These are phyloP conservation scores for Lactifluus piperatus DNA, from an alignment of 768 basidiomycete genomes.

Conservation along the genomic window DNA sequence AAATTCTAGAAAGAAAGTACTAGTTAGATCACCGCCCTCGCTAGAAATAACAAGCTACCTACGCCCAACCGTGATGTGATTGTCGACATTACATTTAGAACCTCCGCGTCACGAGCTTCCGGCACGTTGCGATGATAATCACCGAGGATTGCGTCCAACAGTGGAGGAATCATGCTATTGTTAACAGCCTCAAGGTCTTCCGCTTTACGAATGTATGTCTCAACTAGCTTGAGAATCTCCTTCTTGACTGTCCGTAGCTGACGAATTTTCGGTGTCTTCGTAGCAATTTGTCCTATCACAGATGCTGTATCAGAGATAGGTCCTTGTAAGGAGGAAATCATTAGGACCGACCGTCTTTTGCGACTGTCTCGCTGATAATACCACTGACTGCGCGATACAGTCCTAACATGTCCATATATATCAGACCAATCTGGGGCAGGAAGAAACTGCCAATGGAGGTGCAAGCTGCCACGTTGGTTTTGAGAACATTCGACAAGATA, in stretches of 20 bases:
- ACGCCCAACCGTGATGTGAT: constrained; percentile 86
- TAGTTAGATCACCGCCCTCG: constrained; percentile 16
- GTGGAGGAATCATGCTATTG: constrained; percentile 82
- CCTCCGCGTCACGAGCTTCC: constrained; percentile 90
- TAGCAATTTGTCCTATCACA: constrained; percentile 70
- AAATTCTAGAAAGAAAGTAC: constrained; percentile 50
- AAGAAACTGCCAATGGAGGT: constrained; percentile 96
- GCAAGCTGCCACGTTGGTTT: constrained; percentile 97
- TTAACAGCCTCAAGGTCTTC: constrained; percentile 95
- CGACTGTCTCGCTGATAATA: constrained; percentile 90
- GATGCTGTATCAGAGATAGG: constrained; percentile 7
- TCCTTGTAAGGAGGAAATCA: neutral
- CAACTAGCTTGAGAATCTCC: constrained; percentile 94
- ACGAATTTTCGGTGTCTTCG: constrained; percentile 94
- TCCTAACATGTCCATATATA: constrained; percentile 97
- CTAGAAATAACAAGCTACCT: constrained; percentile 28
- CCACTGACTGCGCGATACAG: constrained; percentile 95
- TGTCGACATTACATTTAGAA: constrained; percentile 93
- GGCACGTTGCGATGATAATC: constrained; percentile 96
- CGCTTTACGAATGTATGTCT: constrained; percentile 95
- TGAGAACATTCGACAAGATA: constrained; percentile 91
- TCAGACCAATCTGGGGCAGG: constrained; percentile 89
- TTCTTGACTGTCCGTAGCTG: constrained; percentile 95
- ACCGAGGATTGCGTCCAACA: constrained; percentile 94
- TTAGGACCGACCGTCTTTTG: constrained; percentile 57